These are phyloP conservation scores for Suillus bovinus DNA, from an alignment of 768 basidiomycete species.

Conservation along the genomic window DNA sequence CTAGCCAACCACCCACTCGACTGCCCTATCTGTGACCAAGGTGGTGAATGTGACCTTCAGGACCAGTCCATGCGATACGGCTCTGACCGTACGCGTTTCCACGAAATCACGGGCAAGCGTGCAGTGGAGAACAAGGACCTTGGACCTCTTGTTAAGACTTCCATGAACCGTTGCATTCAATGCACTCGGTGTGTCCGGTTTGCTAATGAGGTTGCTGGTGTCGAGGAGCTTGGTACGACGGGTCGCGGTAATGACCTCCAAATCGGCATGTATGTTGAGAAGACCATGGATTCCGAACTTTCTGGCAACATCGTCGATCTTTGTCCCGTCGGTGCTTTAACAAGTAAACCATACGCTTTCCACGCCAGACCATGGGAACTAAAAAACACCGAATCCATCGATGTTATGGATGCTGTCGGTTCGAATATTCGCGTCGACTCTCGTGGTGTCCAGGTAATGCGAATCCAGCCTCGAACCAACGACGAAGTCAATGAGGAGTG, in stretches of 20 bases:
- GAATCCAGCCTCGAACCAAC: slow-evolving; percentile 93
- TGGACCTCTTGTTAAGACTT: slow-evolving; percentile 96
- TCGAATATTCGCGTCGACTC: slow-evolving; percentile 97
- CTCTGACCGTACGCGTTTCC: slow-evolving; percentile 95
- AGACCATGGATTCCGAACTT: slow-evolving; percentile 95
- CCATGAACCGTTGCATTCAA: slow-evolving; percentile 99
- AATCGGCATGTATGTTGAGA: slow-evolving; percentile 98
- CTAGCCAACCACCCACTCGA: slow-evolving; percentile 97
- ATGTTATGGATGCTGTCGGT: slow-evolving; percentile 93
- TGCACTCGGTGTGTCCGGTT: slow-evolving; percentile 99
- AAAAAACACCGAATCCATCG: slow-evolving; percentile 96
- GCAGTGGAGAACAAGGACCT: slow-evolving; percentile 98
- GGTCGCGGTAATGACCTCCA: slow-evolving; percentile 98
- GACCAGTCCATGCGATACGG: slow-evolving; percentile 99
- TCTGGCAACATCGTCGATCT: slow-evolving; percentile 97
- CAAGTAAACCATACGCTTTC: slow-evolving; percentile 98
- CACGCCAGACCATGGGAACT: slow-evolving; percentile 98
- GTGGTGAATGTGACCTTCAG: slow-evolving; percentile 98
- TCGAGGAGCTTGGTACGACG: slow-evolving; percentile 95
- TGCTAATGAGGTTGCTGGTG: slow-evolving; percentile 98
- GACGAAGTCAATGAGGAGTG: slow-evolving; percentile 99
- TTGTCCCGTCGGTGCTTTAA: slow-evolving; percentile 97
- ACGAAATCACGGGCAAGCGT: slow-evolving; percentile 97
- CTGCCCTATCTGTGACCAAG: slow-evolving; percentile 98
- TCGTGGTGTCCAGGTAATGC: slow-evolving; percentile 94